phyloP scores from a whole-genome alignment of 2,329 filamentous ascomycete species.

The Plectosphaerella plurivora region DNA sequence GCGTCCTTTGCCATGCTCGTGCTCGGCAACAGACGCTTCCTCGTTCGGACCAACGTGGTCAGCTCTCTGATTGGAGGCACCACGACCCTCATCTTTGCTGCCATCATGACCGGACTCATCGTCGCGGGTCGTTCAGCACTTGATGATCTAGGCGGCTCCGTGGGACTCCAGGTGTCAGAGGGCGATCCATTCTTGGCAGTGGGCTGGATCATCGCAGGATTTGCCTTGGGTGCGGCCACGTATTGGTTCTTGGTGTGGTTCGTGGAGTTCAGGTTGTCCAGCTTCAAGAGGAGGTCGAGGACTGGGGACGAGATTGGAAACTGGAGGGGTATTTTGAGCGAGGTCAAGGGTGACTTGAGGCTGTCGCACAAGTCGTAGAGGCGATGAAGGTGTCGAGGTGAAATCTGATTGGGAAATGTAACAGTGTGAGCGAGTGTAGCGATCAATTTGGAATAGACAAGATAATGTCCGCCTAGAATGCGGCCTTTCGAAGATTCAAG shows the following conservation, averaged over 20 bases:
- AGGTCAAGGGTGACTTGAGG: slow-evolving; percentile 14
- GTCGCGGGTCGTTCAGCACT: slow-evolving; percentile 8
- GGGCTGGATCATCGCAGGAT: slow-evolving; percentile 13
- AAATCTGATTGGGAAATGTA: neutral
- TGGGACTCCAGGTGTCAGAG: slow-evolving; percentile 9
- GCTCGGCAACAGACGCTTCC: slow-evolving; percentile 6
- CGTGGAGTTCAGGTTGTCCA: slow-evolving; percentile 14
- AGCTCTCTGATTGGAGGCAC: slow-evolving; percentile 8
- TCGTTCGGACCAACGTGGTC: slow-evolving; percentile 8
- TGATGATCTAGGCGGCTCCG: slow-evolving; percentile 3
- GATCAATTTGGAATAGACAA: no score
- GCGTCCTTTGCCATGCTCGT: slow-evolving; percentile 11
- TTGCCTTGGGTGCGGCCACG: slow-evolving; percentile 2
- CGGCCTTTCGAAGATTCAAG: slow-evolving; percentile 2
- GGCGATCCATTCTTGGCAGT: slow-evolving; percentile 13
- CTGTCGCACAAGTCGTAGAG: neutral
- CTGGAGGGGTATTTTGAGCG: slow-evolving; percentile 15
- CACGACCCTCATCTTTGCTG: slow-evolving; percentile 10
- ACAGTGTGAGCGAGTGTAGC: no score
- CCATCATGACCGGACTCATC: slow-evolving; percentile 8
- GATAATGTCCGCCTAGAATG: no score
- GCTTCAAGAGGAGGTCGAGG: slow-evolving; percentile 13
- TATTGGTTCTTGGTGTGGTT: slow-evolving; percentile 19
- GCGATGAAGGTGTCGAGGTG: neutral
- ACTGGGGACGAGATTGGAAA: slow-evolving; percentile 14